Evolutionary conservation across 805 yeast species (phyloP).

Genomic region (Zygoascus bituminiphila): DNA sequence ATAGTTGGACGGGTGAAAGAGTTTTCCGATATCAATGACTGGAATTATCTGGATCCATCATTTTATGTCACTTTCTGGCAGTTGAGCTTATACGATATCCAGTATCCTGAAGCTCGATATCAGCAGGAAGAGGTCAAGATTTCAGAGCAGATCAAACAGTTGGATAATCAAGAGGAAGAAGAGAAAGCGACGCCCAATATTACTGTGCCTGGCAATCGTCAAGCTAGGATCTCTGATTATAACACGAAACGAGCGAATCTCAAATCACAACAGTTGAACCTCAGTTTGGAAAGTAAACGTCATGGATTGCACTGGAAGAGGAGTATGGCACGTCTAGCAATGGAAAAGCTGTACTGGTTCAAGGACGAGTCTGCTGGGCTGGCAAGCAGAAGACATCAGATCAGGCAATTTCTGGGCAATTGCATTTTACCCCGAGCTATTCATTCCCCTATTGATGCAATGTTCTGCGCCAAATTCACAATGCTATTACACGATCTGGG

Average conservation of each 20-base stretch:
- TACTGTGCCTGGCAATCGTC: background rate
- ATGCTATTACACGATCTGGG: constrained; percentile 40
- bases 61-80: constrained; percentile 67
- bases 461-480: constrained; percentile 55
- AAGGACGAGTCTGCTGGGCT: constrained; percentile 8
- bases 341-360: constrained; percentile 26
- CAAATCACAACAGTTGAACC: constrained; percentile 1
- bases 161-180: constrained; percentile 58
- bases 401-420: constrained; percentile 40
- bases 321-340: constrained; percentile 26
- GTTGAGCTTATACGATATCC: constrained; percentile 61
- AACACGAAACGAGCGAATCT: background rate
- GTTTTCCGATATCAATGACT: constrained; percentile 22
- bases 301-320: constrained; percentile 38
- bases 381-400: constrained; percentile 13
- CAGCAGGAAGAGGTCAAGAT: constrained; percentile 37
- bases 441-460: constrained; percentile 78
- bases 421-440: constrained; percentile 71
- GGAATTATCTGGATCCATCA: constrained; percentile 26
- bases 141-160: constrained; percentile 29
- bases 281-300: constrained; percentile 31
- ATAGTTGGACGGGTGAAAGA: constrained; percentile 20
- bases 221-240: background rate
- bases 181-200: background rate
- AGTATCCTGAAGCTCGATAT: constrained; percentile 45